Percentiles rank a stretch among this genome's conserved stretches.
Conservation (phyloP, 495 filamentous ascomycete genomes). For the Aspergillus asperescens region DNA sequence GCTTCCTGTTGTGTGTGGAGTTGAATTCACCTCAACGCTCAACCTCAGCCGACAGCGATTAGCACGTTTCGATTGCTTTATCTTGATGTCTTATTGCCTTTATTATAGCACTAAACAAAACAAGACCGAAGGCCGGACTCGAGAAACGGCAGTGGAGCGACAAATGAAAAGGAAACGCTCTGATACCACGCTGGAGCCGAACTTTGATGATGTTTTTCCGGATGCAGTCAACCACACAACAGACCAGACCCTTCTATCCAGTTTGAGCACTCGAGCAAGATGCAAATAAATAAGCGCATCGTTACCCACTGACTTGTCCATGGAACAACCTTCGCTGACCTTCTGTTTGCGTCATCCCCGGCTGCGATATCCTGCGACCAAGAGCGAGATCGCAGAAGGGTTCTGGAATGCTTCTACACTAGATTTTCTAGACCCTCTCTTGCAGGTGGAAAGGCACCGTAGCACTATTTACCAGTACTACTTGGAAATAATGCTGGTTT, state of each 20-base stretch:
- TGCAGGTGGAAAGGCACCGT: not conserved
- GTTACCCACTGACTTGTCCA: not conserved
- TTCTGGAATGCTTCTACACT: constrained; percentile 9
- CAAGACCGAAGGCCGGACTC: not conserved
- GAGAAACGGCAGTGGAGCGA: not conserved
- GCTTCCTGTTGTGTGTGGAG: constrained; percentile 6
- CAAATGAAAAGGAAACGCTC: not conserved
- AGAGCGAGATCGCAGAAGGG: not conserved
- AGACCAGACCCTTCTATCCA: not conserved
- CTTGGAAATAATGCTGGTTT: no score
- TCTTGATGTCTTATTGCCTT: constrained; percentile 5
- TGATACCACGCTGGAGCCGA: constrained; percentile 10
- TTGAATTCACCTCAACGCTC: not conserved
- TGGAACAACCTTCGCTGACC: not conserved
- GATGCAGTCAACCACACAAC: constrained; percentile 9
- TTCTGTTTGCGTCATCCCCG: constrained; percentile 18
- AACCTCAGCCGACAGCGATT: not conserved
- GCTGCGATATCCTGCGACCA: not conserved
- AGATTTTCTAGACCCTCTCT: no score
- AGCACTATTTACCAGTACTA: not conserved
- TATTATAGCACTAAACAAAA: constrained; percentile 1
- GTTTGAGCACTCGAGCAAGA: not conserved
- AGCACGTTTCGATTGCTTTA: not conserved
- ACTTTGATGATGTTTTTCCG: constrained; percentile 13
- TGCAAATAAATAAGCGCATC: not conserved